Base-by-base conservation (phyloP, 225 moss, liverwort and hornwort species). In the Polytrichum commune region DNA sequence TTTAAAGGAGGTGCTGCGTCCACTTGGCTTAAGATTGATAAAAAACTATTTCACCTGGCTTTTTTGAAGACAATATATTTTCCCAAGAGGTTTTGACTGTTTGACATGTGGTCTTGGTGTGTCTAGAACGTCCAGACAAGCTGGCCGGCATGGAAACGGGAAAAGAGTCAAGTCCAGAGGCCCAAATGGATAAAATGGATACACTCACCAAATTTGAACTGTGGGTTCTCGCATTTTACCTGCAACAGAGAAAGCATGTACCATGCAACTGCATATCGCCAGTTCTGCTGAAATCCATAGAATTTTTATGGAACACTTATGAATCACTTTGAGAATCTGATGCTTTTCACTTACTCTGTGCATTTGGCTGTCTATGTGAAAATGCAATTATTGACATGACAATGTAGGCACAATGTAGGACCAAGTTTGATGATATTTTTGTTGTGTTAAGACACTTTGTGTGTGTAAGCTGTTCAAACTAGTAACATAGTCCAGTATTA, bases 181-280 rank as follows among this genome's bases (percentile, higher is more conserved):
- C 19, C 46, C 46, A 46, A 62, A 9, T 77, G 74, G 72, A 80
- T 69, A 86, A 79, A 77, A 55, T 77, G 79, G 85, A 86, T 29
- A 72, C 82, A 54, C 53, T 82, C 65, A 69, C 72, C 35, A 82
- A 77, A 75, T 86, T 72, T 26, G 85, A 82, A 63, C 77, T 86
- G 82, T 86, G 73, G 79, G 82, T 79, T 69, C 60, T 19, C 10
- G 29, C 4, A 65, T 24, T 16, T 65, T 24, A 9, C 1, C 6
- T 65, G 64, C 28, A 27, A 65, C 24, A 24, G 19, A 27, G 64
- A 27, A 18, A 30, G 46, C 46, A 46, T 46, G 46, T 65, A 19
- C 23, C 64, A 65, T 6, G 18, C 18, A 64, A 65, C 30, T 65
- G 16, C 23, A 5, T 27, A 30, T 65, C 6, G 4, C 18, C 19